Evolutionary conservation across 768 basidiomycete species (phyloP), one percentile per base, ranked within the genome.

Genomic region (Agaricus subrufescens): DNA sequence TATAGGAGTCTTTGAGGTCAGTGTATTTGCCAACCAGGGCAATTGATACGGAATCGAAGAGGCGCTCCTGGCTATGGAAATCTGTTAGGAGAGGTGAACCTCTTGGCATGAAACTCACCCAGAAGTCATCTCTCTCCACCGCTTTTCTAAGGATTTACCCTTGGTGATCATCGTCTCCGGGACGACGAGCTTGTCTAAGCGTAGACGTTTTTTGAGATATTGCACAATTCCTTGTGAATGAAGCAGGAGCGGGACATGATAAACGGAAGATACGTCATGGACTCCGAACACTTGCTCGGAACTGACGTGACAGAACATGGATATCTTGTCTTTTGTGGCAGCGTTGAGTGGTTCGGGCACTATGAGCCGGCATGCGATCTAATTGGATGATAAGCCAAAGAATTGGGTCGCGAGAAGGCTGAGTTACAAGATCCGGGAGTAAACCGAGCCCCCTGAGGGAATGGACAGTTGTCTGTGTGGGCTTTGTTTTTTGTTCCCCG

Each of bases 401-500:
- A 31, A 12, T 23, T 40, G 27, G 50, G 47, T 15, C 26, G 57
- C 39, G 23, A 12, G 7, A 7, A 11, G 3, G 29, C 39, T n/a
- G 45, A 74, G 88, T 49, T 58, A 94, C 94, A 63, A 99, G 70
- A 71, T 99, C 96, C 46, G 96, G 95, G 10, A 94, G 80, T 4
- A 99, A 76, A 62, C 96, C 96, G 15, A 98, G 79, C 3, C 96
- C 95, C 47, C 96, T 83, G 44, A 98, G 73, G 51, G 93, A 94
- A 63, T 96, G 90, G 10, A 98, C 91, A 15, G 94, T 96, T 14
- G 95, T 96, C 70, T 99, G 96, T 0, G 96, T 99, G 1, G 96
- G 96, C 68, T 99, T 99, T 7, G 96, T 99, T 73, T 99, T 99
- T 67, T 98, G 96, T 70, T 99, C 96, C 54, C 96, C 96, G 52